These are phyloP conservation scores for Talaromyces sp. DNA, from an alignment of 2,329 filamentous ascomycete species.

Conservation along the genomic window DNA sequence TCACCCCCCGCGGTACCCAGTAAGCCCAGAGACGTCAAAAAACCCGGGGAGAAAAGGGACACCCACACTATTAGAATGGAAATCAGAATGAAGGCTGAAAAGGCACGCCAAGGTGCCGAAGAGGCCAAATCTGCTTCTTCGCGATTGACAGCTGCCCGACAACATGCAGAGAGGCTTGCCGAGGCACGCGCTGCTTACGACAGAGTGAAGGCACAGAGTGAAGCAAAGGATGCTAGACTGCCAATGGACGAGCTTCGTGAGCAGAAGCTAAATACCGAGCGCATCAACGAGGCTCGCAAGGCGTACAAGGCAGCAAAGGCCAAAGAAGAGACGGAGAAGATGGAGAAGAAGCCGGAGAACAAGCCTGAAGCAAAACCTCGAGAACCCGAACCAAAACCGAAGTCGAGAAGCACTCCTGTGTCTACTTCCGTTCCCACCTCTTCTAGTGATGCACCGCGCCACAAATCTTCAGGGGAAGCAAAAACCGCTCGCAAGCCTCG, in stretches of 20 bases:
- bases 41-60: not conserved
- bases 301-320: conserved; percentile 10
- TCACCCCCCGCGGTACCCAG: conserved; percentile 4
- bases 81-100: conserved; percentile 9
- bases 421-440: not conserved
- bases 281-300: conserved; percentile 7
- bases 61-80: conserved; percentile 10
- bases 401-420: not conserved
- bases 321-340: conserved; percentile 4
- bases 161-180: conserved; percentile 10
- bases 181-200: conserved; percentile 10
- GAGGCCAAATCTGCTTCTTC: conserved; percentile 7
- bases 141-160: conserved; percentile 5
- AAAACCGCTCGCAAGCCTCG: not conserved
- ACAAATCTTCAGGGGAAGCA: not conserved
- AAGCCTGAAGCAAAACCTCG: not conserved
- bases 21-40: conserved; percentile 8
- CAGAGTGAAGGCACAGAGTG: conserved; percentile 2
- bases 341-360: not conserved
- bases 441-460: not conserved
- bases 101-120: conserved; percentile 1
- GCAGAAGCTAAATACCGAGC: conserved; percentile 8
- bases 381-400: not conserved
- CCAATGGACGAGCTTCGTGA: conserved; percentile 1
- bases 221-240: not conserved